phyloP scores from a whole-genome alignment of 2,329 filamentous ascomycete species.

The Neonectria sp. region DNA sequence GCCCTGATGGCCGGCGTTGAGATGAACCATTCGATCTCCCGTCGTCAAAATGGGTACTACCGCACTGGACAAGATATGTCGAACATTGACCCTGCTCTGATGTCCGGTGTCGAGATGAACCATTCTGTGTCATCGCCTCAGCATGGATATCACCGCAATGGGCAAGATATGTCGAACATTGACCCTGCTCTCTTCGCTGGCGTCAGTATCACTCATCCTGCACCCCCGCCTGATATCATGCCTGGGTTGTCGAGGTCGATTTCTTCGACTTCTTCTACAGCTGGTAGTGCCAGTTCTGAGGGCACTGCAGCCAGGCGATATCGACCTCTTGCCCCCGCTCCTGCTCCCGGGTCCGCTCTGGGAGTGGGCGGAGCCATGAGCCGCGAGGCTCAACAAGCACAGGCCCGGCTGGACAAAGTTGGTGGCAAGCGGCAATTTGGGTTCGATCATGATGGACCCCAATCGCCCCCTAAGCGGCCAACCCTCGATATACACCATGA shows the following conservation, averaged over 20 bases:
- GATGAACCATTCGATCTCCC: neutral
- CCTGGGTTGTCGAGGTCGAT: constrained; percentile 4
- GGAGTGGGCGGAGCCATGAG: neutral
- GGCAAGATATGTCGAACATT: constrained; percentile 1
- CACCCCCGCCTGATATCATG: neutral
- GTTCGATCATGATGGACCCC: constrained; percentile 7
- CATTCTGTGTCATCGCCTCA: neutral
- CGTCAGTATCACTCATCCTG: neutral
- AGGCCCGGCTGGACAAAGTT: neutral
- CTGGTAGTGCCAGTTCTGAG: constrained; percentile 3
- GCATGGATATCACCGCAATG: neutral
- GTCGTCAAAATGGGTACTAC: neutral
- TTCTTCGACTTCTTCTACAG: constrained; percentile 14
- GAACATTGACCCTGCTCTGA: constrained; percentile 15
- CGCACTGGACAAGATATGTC: neutral
- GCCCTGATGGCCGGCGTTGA: neutral
- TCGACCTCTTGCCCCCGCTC: constrained; percentile 14
- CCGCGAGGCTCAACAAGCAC: neutral
- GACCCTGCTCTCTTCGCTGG: constrained; percentile 7
- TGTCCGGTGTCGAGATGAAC: neutral
- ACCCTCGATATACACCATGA: neutral
- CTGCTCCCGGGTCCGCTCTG: neutral
- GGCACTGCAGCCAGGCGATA: neutral
- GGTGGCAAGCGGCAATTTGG: constrained; percentile 4
- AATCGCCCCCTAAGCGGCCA: constrained; percentile 19